Base-by-base conservation (phyloP, 73 alveolate species). In the Paraurostyla sp. region DNA sequence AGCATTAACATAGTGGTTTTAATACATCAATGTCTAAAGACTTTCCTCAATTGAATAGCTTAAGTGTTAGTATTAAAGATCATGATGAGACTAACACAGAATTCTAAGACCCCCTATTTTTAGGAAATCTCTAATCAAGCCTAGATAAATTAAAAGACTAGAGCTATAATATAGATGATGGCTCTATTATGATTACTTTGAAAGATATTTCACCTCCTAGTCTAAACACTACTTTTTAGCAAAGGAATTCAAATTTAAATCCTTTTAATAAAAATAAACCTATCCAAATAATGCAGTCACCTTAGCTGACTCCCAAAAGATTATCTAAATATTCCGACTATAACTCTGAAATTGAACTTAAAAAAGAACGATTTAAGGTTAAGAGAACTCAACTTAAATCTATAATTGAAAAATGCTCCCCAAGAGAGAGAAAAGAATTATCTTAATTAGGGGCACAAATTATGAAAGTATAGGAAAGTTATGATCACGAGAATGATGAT, bases 11-110 rank as follows among this genome's bases (percentile, higher is more conserved):
- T 4, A 65, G 82, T 65, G 82, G 82, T 11, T 65, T 65, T 22
- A 65, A 65, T 38, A 38, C 82, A 1, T 65, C 82, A 32, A 65
- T 65, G 82, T 65, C 82, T 18, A 65, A 65, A 65, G 82, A 65
- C 16, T 65, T 15, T 35, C 82, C 82, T 16, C 1, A 65, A 7
- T 2, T 16, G 13, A 9, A 65, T 6, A 65, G 82, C 36, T 13
- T 65, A 38, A 65, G 41, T 35, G 38, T 38, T 6, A 65, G 82
- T 40, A 30, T 35, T 4, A 32, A 58, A 65, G 82, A 35, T 38
- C 30, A 65, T 3, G 82, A 65, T 38, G 69, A 52, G 33, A 6
- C 23, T 4, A 52, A 52, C 23, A 6, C 13, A 52, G 69, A 52
- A 18, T 20, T 52, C 9, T 18, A 52, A n/a, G n/a, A n/a, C n/a